phyloP scores from a whole-genome alignment of 2,329 filamentous ascomycete species.

The Aureobasidium sp. region DNA sequence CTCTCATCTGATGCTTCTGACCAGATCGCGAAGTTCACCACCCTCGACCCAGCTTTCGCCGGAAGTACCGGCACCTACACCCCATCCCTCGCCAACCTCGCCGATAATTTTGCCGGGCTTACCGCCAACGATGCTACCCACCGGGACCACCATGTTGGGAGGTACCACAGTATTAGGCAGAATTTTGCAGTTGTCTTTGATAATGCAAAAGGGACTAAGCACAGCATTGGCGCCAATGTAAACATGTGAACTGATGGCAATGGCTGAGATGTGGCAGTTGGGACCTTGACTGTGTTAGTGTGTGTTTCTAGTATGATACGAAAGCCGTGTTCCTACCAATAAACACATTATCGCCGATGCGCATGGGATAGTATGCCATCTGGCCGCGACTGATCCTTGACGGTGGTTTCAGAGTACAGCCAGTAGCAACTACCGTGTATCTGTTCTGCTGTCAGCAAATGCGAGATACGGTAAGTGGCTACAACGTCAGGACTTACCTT shows the following conservation, averaged over 20 bases:
- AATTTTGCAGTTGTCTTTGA: constrained; percentile 89
- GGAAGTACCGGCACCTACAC: constrained; percentile 33
- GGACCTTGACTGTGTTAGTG: constrained; percentile 27
- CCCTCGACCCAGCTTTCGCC: constrained; percentile 44
- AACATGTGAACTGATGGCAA: constrained; percentile 76
- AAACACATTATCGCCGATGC: constrained; percentile 92
- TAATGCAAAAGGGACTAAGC: constrained; percentile 78
- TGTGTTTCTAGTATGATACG: neutral
- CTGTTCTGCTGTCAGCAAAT: neutral
- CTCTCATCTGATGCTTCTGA: constrained; percentile 38
- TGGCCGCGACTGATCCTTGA: constrained; percentile 70
- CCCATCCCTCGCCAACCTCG: constrained; percentile 65
- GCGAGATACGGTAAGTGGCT: neutral
- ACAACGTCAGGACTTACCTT: constrained; percentile 17
- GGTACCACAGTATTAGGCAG: constrained; percentile 79
- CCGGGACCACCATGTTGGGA: constrained; percentile 82
- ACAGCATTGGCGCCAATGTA: constrained; percentile 71
- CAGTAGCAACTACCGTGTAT: constrained; percentile 80
- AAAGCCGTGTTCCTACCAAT: constrained; percentile 50
- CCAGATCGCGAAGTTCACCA: constrained; percentile 42
- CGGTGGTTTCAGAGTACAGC: constrained; percentile 73
- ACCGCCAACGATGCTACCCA: constrained; percentile 85
- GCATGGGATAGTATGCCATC: constrained; percentile 77
- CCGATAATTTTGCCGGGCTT: constrained; percentile 72
- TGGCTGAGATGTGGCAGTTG: constrained; percentile 68